Evolutionary conservation across 768 basidiomycete genomes (phyloP).

Genomic region (Strobilomyces dryophilus): DNA sequence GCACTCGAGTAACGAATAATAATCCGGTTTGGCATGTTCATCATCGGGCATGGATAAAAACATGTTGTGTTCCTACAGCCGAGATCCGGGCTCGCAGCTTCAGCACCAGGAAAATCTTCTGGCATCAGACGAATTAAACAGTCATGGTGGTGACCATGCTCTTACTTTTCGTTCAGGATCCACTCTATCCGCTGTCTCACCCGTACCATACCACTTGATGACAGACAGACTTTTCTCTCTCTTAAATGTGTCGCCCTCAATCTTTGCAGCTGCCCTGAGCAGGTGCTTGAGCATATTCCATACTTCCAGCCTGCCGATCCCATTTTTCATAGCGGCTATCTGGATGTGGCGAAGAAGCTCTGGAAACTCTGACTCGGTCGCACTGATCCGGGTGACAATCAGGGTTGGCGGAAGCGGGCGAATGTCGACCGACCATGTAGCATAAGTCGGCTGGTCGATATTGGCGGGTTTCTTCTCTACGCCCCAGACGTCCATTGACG

Average conservation of each 20-base stretch:
- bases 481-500: conserved; percentile 19
- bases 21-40: not conserved
- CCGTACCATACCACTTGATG: conserved; percentile 49
- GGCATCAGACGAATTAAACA: not conserved
- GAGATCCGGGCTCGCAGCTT: not conserved
- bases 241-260: conserved; percentile 31
- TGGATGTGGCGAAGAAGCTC: conserved; percentile 34
- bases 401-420: conserved; percentile 32
- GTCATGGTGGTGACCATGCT: not conserved
- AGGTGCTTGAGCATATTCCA: conserved; percentile 43
- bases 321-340: conserved; percentile 32
- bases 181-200: conserved; percentile 33
- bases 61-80: not conserved
- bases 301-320: conserved; percentile 39
- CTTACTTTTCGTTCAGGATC: conserved; percentile 48
- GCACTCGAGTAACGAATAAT: not conserved
- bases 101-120: conserved; percentile 42
- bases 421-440: conserved; percentile 45
- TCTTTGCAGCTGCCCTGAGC: conserved; percentile 17
- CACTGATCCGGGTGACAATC: conserved; percentile 42
- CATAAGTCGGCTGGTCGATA: conserved; percentile 23
- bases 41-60: not conserved
- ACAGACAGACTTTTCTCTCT: conserved; percentile 40
- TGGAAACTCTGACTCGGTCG: conserved; percentile 28
- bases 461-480: conserved; percentile 10